Percentiles rank a stretch among this genome's conserved stretches.
Evolutionary conservation across 176 grass and related monocot species (phyloP).

Genomic region (Juncus effusus): DNA sequence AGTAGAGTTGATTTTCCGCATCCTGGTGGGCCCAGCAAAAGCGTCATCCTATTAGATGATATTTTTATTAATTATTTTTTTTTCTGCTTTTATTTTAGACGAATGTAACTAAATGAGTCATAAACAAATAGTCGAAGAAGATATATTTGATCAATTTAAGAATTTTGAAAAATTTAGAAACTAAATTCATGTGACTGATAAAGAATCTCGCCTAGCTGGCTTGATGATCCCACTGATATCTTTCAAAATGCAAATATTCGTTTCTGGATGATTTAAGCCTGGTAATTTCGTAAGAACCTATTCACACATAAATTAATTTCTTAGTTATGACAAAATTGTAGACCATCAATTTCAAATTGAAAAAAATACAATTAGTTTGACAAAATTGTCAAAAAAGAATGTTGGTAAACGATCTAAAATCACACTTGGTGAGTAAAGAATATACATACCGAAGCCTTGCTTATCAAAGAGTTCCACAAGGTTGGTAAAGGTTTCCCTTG

Average conservation of each 20-base stretch:
- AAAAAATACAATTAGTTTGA: not conserved
- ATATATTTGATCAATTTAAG: not conserved
- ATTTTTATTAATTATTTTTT: not conserved
- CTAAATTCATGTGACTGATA: not conserved
- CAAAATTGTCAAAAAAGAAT: not conserved
- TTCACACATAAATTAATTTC: not conserved
- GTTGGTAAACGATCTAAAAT: not conserved
- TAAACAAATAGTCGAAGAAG: not conserved
- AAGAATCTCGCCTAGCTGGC: constrained; percentile 42
- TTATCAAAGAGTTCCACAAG: constrained; percentile 39
- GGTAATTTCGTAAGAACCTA: constrained; percentile 36
- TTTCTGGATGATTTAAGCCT: constrained; percentile 35
- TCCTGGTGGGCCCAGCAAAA: constrained; percentile 68
- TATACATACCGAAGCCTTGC: constrained; percentile 27
- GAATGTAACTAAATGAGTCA: not conserved
- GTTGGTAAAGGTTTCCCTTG: constrained; percentile 47
- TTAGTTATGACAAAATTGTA: not conserved
- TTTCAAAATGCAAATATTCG: constrained; percentile 45
- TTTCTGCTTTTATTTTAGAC: not conserved
- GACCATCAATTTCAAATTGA: not conserved
- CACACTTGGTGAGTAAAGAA: not conserved
- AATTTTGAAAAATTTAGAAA: not conserved
- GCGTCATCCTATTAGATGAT: constrained; percentile 48
- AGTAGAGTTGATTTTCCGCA: constrained; percentile 80
- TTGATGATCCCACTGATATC: constrained; percentile 60